These are phyloP conservation scores for Neoboletus brunneissimus DNA, from an alignment of 768 basidiomycete species.

Conservation along the genomic window DNA sequence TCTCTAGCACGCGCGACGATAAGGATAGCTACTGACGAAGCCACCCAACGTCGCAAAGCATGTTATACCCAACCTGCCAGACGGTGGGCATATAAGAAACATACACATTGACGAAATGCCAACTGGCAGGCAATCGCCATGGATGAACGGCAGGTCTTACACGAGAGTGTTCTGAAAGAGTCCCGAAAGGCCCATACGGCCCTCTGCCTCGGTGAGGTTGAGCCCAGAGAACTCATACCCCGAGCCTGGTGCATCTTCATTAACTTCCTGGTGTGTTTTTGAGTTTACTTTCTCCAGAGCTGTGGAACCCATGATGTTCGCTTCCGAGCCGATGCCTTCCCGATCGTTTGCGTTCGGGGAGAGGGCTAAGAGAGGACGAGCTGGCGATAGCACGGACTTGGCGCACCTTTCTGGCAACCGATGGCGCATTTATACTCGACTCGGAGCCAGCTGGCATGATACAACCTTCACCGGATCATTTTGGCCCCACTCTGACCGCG, in stretches of 20 bases:
- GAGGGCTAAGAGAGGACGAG: conserved; percentile 16
- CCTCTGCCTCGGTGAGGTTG: conserved; percentile 17
- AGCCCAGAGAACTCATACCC: conserved; percentile 4
- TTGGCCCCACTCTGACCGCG: not conserved
- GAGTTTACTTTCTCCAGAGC: not conserved
- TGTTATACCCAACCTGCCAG: conserved; percentile 29
- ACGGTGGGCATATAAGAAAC: not conserved
- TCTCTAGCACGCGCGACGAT: not conserved
- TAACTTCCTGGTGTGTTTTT: not conserved
- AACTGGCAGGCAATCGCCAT: not conserved
- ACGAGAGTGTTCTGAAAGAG: conserved; percentile 29
- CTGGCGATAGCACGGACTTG: conserved; percentile 8
- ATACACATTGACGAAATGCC: not conserved
- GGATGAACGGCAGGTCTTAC: conserved; percentile 15
- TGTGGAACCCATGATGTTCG: conserved; percentile 16
- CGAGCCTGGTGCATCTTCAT: not conserved
- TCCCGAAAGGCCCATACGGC: conserved; percentile 24
- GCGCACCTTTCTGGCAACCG: not conserved
- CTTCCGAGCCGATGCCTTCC: not conserved
- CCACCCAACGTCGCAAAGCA: conserved; percentile 33
- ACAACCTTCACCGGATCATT: not conserved
- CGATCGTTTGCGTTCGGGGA: conserved; percentile 1
- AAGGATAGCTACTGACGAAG: conserved; percentile 22
- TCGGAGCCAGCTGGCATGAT: not conserved
- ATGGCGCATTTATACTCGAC: conserved; percentile 16